Conservation (phyloP, 2,329 filamentous ascomycete genomes). For the Pseudocercospora pini-densiflorae region DNA sequence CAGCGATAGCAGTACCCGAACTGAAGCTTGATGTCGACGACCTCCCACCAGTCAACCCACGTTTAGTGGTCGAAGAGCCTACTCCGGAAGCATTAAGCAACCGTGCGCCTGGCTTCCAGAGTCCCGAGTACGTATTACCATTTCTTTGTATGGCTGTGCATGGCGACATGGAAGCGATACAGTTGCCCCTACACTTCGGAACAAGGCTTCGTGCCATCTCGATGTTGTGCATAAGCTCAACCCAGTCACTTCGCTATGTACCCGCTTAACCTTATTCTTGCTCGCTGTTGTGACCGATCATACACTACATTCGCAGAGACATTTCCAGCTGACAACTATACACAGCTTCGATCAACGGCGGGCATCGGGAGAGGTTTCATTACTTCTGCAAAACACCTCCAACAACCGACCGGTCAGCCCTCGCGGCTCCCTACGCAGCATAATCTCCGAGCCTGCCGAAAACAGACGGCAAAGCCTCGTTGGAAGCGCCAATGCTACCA, state of each 20-base stretch:
- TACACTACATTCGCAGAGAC: background rate
- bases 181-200: background rate
- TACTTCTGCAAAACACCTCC: background rate
- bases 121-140: conserved; percentile 2
- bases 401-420: background rate
- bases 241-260: conserved; percentile 10
- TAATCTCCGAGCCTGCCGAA: background rate
- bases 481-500: conserved; percentile 45
- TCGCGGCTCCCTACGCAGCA: background rate
- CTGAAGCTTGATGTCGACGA: conserved; percentile 22
- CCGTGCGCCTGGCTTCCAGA: background rate
- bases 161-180: background rate
- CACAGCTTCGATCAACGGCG: conserved; percentile 15
- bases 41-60: conserved; percentile 12
- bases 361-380: conserved; percentile 7
- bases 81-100: conserved; percentile 23
- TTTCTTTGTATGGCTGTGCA: background rate
- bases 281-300: conserved; percentile 1
- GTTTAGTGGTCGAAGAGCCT: conserved; percentile 23
- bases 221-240: conserved; percentile 23
- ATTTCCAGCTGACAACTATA: background rate
- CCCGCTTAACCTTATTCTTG: conserved; percentile 16
- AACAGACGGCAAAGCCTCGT: conserved; percentile 45
- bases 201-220: conserved; percentile 5
- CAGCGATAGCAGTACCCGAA: conserved; percentile 11